Base-by-base conservation (phyloP, 352 stramenopile genomes). In the Lagenidium sp. region DNA sequence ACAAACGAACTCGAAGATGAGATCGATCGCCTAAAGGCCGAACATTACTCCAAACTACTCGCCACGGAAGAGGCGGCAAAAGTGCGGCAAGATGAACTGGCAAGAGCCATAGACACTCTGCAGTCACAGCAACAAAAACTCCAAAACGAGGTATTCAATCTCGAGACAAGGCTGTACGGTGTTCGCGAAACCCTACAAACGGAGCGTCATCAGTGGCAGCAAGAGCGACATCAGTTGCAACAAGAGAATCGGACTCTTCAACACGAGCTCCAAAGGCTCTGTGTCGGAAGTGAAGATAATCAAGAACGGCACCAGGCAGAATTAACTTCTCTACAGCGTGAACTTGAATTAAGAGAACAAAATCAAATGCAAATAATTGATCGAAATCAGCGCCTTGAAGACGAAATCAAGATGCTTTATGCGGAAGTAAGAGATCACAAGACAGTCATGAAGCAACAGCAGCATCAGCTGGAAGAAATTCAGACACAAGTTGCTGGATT, bases 1-100 rank as follows among this genome's bases (percentile, higher is more conserved):
- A 50, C 53, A 4, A 53, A 53, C 5, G 75, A 76, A 26, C 44
- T 88, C 2, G 75, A 85, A 41, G 63, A 76, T 16, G 75, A 85
- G 36, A 76, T 88, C 19, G 47, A 82, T 16, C 44, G 60, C 0
- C 40, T 85, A 7, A 74, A 79, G 8, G 51, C 65, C 16, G 57
- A 84, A 7, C 65, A 84, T 10, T 52, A 23, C 21, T 48, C 43
- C 1, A 61, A 64, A 24, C 37, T 76, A 3, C 41, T 67, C 16
- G 57, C 70, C 22, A 45, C 61, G 2, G 60, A 84, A 16, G 62
- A 79, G 41, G 40, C 44, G 0, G 32, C 49, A 1, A 61, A 50
- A 1, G 47, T 49, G 6, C 64, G 65, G 7, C 48, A 65, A 19
- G 30, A 47, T 1, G 58, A 79, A 13, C 58, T 80, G 7, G 42